Evolutionary conservation across 2,329 filamentous ascomycete genomes (phyloP), one percentile per base, ranked within the genome.

Genomic region (Beauveria asiatica): DNA sequence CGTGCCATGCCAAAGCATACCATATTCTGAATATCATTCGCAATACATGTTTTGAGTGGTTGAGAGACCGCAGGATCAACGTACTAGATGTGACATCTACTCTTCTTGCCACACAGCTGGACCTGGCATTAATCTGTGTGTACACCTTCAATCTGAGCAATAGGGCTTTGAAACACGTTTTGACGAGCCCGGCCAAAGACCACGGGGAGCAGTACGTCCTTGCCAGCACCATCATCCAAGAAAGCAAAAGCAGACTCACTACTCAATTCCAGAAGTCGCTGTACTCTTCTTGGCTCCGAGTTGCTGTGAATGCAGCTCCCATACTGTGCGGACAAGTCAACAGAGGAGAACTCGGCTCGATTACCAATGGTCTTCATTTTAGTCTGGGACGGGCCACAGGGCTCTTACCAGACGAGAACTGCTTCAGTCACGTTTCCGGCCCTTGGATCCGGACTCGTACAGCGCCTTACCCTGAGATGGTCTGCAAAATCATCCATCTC

Each of bases 401-500:
- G 3, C n/a, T 58, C 1, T 3, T 0, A 4, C 33, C 23, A 1
- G 33, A 51, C 13, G 27, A 10, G 3, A 8, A n/a, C 0, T 2
- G 11, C 30, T 17, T 57, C 16, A 1, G 21, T 0, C 55, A 30
- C 50, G 23, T 51, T 23, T 44, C 49, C 9, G 57, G 57, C 1
- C 9, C 57, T 0, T 59, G 57, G 57, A 39, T 59, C 8, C 46
- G 10, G 41, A 53, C 39, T 1, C 25, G 5, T 10, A 13, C 37
- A 19, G 0, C 0, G 10, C 10, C 23, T 1, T 11, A 6, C 11
- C 19, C 11, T 2, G 1, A 0, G 8, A 2, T 5, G 1, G 6
- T 13, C 0, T 1, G 3, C 25, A 44, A 46, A 5, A 48, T 0
- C 65, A 63, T 30, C 65, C 70, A 61, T 19, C 23, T 56, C 0